Evolutionary conservation across 345 rosid genomes (phyloP), one percentile per base, ranked within the genome.

Genomic region (Eucalyptus tenuipes): DNA sequence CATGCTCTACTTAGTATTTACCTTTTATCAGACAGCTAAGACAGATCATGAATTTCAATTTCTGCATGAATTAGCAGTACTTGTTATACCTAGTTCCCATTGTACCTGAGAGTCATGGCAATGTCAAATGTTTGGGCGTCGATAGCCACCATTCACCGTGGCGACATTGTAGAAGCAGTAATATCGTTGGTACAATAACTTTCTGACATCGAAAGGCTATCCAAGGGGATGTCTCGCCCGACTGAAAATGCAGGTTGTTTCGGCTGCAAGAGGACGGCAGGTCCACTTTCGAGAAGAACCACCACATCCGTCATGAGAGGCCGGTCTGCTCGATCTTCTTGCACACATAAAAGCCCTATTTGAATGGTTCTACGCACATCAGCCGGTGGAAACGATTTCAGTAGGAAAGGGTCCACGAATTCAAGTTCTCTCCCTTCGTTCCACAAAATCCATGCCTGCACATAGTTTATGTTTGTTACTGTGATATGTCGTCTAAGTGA

Each of bases 391-490:
- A 89, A 89, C 29, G 93, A 90, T 88, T 85, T 90, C 61, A 92
- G 55, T 22, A 88, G 29, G 25, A 88, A 40, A 87, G 88, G 71
- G 27, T 95, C 95, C 22, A 92, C 14, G 24, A 94, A 9, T 86
- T 94, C 94, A 80, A 91, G 27, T 85, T 90, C 94, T 68, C 86
- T 91, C 18, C 92, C 93, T 37, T 88, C 94, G 47, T 88, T 92
- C 95, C 95, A 95, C 5, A 88, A 82, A 88, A 86, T 88, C 96
- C 96, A 95, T 13, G 92, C 92, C 95, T 92, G 87, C 55, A 11
- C 27, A 75, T 37, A 75, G 47, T 75, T 1, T 9, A 3, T 37
- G 7, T 18, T 42, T 75, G 45, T 75, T 44, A 37, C 25, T 7
- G 7, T 37, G 47, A 75, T 75, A 40, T 20, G 14, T 37, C 82